Evolutionary conservation across 1,139 yeast genomes (phyloP).

Genomic region (Candida sp.): DNA sequence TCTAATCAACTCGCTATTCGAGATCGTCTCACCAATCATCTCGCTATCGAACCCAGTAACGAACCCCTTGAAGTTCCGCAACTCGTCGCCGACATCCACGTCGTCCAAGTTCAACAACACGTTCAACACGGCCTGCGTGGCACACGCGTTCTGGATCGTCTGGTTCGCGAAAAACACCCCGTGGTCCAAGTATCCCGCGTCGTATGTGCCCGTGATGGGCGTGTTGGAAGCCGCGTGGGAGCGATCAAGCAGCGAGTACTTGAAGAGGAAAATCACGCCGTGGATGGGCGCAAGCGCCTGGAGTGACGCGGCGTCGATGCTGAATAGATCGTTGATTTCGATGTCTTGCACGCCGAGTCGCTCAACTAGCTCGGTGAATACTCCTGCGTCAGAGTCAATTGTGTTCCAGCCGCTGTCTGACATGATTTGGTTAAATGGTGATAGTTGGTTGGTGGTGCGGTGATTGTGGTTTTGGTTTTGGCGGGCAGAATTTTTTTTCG

Average conservation of each 20-base stretch:
- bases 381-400: conserved; percentile 78
- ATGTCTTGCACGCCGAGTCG: conserved; percentile 58
- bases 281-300: conserved; percentile 46
- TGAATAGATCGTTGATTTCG: conserved; percentile 63
- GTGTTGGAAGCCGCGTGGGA: conserved; percentile 26
- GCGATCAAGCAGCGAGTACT: conserved; percentile 51
- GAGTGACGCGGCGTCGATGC: conserved; percentile 55
- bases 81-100: conserved; percentile 48
- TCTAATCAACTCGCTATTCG: conserved; percentile 64
- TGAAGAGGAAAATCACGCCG: conserved; percentile 70
- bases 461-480: background rate
- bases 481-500: background rate
- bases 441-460: background rate
- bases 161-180: conserved; percentile 67
- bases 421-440: conserved; percentile 5
- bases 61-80: conserved; percentile 54
- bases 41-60: conserved; percentile 60
- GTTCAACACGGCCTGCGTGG: conserved; percentile 77
- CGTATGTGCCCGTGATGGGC: conserved; percentile 53
- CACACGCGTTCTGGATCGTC: conserved; percentile 74
- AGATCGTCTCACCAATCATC: conserved; percentile 65
- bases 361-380: conserved; percentile 68
- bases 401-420: conserved; percentile 60
- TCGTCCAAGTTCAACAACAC: conserved; percentile 45
- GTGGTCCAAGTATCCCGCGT: conserved; percentile 35